Base-by-base conservation (phyloP, 176 grass and related monocot species). In the Bothriochloa decipiens region DNA sequence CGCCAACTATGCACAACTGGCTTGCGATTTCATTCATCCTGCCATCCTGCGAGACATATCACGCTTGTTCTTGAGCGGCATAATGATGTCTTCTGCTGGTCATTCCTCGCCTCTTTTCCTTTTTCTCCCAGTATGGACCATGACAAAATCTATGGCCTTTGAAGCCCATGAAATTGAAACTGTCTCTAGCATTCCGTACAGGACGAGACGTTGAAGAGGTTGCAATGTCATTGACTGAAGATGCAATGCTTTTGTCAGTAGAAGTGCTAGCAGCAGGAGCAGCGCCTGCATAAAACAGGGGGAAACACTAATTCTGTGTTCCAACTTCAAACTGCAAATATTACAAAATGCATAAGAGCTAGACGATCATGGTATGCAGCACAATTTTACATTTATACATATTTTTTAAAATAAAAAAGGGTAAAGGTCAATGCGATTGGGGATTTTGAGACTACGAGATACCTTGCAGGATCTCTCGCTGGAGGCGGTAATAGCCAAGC, bases 401-500 rank as follows among this genome's bases (percentile, higher is more conserved):
- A 11, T 8, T 12, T 46, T 6, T 47, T 47, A 5, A 16, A 50
- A 15, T 16, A 50, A 50, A 50, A 43, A 43, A 43, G 1, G 14
- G 13, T 13, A 5, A 53, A 53, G 17, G 50, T 53, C 4, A 53
- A 53, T 16, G 50, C 14, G 17, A 53, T 53, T 4, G 50, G 50
- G 15, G 50, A 16, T 53, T 3, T 27, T 26, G 58, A n/a, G 62
- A 65, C 58, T 29, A 3, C 10, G 16, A 20, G 6, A 11, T 40
- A 83, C 39, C 39, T 41, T 41, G 39, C 39, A 8, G 39, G 39
- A 41, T 41, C 39, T 41, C 39, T 41, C 39, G 39, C 7, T 41
- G 39, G 39, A 73, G 36, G 0, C 62, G 65, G 50, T 57, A 70
- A 25, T 79, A 78, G 4, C 70, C 74, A 4, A 85, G 83, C 25